Base-by-base conservation (phyloP, 345 rosid genomes). In the Sisymbrium irio region DNA sequence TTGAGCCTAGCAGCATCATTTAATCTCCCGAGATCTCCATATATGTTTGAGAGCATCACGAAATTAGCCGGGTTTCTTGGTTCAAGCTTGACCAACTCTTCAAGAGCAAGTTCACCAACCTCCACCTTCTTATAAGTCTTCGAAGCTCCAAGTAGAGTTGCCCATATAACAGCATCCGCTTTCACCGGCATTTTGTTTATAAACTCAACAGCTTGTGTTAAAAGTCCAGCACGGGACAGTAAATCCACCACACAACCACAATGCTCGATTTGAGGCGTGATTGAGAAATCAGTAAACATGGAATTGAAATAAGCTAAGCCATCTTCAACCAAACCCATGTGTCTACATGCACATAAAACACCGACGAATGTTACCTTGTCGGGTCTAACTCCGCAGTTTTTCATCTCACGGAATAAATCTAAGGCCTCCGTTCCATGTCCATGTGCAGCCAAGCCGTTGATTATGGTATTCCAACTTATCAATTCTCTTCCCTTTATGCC, bases 81-180 rank as follows among this genome's bases (percentile, higher is more conserved):
- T 40, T 89, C 94, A 65, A 88, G 81, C 77, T 83, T 82, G 20
- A 63, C 77, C 53, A 93, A 85, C 46, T 80, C 83, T 71, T 77
- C 55, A n/a, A 85, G 83, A 61, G 96, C 89, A 58, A 86, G 64
- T 67, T 91, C 97, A 1, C 91, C 97, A 63, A 86, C 60, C 20
- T 87, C 87, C 62, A 87, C 83, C n/a, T 88, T 89, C 80, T 88
- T 91, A 54, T 89, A 80, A 45, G 83, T 80, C 80, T 90, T 87
- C 9, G 87, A 91, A 49, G 96, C 89, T 67, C 94, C 91, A 9
- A 93, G 92, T 68, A 93, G 42, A 28, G 90, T 72, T 18, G 90
- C 85, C 97, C 97, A 91, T 71, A 93, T 89, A 70, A 93, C 83
- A 59, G 89, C 87, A 83, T 91, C 93, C 1, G 97, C 87, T 79